Percentiles rank a stretch among this genome's conserved stretches.
Conservation (phyloP, 2,329 filamentous ascomycete genomes). For the Diplodia intermedia region DNA sequence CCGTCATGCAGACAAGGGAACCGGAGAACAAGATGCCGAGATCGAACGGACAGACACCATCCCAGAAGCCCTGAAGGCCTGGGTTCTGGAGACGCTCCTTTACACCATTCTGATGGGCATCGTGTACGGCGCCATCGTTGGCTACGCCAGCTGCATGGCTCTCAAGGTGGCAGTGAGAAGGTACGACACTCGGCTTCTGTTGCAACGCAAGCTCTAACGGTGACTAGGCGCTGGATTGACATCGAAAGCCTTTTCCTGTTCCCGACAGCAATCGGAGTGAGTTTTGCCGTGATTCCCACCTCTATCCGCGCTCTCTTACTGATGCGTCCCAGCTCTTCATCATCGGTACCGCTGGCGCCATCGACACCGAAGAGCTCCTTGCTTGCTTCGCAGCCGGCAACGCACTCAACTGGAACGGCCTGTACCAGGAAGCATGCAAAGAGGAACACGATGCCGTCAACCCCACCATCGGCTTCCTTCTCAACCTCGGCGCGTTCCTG, state of each 20-base stretch:
- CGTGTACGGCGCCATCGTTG: constrained; percentile 60
- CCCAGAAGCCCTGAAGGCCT: constrained; percentile 61
- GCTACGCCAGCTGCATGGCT: constrained; percentile 56
- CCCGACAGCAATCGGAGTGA: constrained; percentile 3
- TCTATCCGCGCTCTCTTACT: neutral
- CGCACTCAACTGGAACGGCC: constrained; percentile 67
- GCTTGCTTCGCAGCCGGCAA: constrained; percentile 67
- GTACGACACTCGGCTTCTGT: too few species aligned
- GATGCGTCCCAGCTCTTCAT: constrained; percentile 58
- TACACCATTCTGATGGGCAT: constrained; percentile 64
- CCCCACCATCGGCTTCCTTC: constrained; percentile 62
- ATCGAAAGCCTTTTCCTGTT: neutral
- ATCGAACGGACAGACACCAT: constrained; percentile 46
- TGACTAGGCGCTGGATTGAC: constrained; percentile 34
- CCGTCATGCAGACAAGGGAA: constrained; percentile 60
- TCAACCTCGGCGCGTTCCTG: constrained; percentile 68
- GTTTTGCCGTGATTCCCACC: neutral
- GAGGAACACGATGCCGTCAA: constrained; percentile 68
- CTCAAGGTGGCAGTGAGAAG: constrained; percentile 51
- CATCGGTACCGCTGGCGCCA: constrained; percentile 63
- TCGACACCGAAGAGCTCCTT: constrained; percentile 66
- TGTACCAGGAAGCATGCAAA: constrained; percentile 64
- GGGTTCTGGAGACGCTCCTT: constrained; percentile 66
- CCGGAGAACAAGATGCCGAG: constrained; percentile 49
- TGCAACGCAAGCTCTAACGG: too few species aligned